phyloP scores from a whole-genome alignment of 305 asterid species.

The Striga hermonthica region DNA sequence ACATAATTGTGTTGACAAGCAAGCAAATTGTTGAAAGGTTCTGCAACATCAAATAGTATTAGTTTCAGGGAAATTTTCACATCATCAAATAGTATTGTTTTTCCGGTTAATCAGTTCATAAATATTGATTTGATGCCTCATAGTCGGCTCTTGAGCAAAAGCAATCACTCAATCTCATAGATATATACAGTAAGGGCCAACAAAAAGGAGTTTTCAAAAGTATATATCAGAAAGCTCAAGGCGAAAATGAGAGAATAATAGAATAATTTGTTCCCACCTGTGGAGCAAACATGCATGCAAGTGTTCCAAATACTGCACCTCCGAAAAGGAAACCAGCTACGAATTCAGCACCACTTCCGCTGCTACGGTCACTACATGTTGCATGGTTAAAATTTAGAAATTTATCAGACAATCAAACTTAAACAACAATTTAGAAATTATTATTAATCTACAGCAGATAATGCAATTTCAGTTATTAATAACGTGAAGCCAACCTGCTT shows the following conservation, averaged over 20 bases:
- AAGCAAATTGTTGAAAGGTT: conserved; percentile 9
- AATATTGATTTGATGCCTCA: not conserved
- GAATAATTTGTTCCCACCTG: conserved; percentile 51
- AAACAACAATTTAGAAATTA: conserved; percentile 6
- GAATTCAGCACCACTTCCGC: conserved; percentile 74
- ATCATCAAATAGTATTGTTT: not conserved
- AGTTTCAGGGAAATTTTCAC: not conserved
- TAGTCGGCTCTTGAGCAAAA: not conserved
- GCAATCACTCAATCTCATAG: conserved; percentile 23
- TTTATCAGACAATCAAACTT: conserved; percentile 20
- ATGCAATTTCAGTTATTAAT: not conserved
- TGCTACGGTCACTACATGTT: conserved; percentile 51
- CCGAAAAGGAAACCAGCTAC: conserved; percentile 84
- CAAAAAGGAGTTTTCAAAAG: conserved; percentile 26
- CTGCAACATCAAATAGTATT: conserved; percentile 5
- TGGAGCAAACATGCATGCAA: conserved; percentile 80
- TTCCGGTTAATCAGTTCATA: not conserved
- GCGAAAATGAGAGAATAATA: conserved; percentile 9
- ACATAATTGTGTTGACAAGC: not conserved
- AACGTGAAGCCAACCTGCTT: conserved; percentile 22
- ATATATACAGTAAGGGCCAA: conserved; percentile 4
- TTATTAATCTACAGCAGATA: conserved; percentile 21
- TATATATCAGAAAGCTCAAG: conserved; percentile 21
- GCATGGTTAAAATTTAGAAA: conserved; percentile 9
- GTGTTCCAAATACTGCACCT: conserved; percentile 88